Base-by-base conservation (phyloP, 2,329 filamentous ascomycete species). In the Colletotrichum cuscutae region DNA sequence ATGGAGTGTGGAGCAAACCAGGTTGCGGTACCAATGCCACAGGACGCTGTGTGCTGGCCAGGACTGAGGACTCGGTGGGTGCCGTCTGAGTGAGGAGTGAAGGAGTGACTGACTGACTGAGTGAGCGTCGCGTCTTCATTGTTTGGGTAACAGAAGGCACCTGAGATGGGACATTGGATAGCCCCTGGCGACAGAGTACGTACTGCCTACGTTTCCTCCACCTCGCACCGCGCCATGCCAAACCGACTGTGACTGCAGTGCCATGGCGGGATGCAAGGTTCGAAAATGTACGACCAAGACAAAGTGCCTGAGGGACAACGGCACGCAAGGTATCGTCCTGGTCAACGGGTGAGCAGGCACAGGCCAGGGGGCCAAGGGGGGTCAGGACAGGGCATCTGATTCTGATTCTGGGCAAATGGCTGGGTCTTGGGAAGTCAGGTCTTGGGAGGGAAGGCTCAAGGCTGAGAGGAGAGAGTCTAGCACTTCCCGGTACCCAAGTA, bases 201-300 rank as follows among this genome's bases (percentile, higher is more conserved):
- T 42, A 42, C 13, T 15, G 13, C 13, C 42, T 57, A 42, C 32
- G 32, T 57, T n/a, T 52, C 19, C 7, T 28, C 9, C 12, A 49
- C 42, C 42, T 49, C 15, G 56, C 35, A 28, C 58, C 58, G 26
- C 26, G 30, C 58, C 58, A 26, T 64, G 52, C 61, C 46, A 66
- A 62, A 35, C 42, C 42, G 42, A 49, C 49, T 56, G 58, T 32
- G 54, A 54, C 53, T 60, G 61, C 24, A 42, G 65, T 73, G 69
- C 60, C 59, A 73, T 73, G 64, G 60, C 70, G 70, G 69, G 54
- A 68, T 64, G 65, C 69, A 64, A 73, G 68, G 57, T 68, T 59
- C 56, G 42, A 49, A 67, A 37, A 30, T 61, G 56, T 69, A 35
- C 53, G 60, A 53, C 28, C 49, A 53, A 19, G 61, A 35, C 61